phyloP scores from a whole-genome alignment of 2,329 filamentous ascomycete species.

The Colletotrichum costaricense region DNA sequence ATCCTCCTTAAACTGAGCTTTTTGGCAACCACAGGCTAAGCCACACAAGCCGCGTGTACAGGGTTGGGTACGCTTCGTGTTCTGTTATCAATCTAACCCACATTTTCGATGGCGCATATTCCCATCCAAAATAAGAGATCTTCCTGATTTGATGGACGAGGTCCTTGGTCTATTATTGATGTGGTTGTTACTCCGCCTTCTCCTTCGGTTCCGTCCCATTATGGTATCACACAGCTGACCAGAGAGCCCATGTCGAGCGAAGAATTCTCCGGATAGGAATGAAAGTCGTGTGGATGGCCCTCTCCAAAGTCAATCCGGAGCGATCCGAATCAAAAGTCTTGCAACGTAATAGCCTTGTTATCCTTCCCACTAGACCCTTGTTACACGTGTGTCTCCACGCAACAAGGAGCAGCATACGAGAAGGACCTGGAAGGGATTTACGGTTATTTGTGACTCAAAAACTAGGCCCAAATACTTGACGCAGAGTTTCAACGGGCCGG shows the following conservation, averaged over 20 bases:
- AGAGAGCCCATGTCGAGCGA: neutral
- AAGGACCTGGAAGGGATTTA: neutral
- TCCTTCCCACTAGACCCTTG: neutral
- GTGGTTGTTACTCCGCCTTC: neutral
- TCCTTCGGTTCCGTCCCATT: neutral
- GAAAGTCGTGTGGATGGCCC: neutral
- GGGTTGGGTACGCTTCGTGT: neutral
- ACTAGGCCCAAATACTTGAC: accelerated
- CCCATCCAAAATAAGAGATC: neutral
- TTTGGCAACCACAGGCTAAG: neutral
- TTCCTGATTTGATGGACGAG: neutral
- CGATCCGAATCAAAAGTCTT: neutral
- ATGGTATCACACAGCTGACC: neutral
- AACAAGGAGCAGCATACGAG: neutral
- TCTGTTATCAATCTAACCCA: neutral
- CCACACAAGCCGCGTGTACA: neutral
- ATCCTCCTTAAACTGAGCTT: no score
- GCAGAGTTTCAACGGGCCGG: neutral
- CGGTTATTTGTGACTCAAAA: neutral
- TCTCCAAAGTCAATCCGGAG: neutral
- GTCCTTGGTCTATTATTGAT: neutral
- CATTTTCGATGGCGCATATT: neutral
- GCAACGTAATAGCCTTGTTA: neutral
- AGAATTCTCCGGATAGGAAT: neutral
- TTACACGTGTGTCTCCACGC: neutral